Percentiles rank a stretch among this genome's conserved stretches.
phyloP scores from a whole-genome alignment of 768 basidiomycete genomes.

The Mycena leptocephala region DNA sequence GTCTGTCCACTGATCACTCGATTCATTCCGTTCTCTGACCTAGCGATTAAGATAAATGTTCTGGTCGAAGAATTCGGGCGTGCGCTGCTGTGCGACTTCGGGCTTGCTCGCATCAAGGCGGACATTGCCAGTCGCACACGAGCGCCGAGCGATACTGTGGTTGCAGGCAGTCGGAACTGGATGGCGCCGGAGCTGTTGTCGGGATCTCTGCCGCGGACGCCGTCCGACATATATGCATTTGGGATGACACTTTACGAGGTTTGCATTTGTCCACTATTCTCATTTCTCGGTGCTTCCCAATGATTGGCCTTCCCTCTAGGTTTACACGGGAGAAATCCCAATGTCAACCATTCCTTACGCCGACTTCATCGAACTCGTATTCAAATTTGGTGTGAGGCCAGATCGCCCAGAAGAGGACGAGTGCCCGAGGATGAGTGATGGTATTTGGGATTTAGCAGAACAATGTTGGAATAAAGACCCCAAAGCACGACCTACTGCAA shows the following conservation, averaged over 20 bases:
- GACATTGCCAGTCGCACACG: no score
- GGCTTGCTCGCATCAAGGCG: constrained; percentile 43
- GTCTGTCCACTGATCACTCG: constrained; percentile 5
- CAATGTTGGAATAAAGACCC: no score
- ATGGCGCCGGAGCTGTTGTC: constrained; percentile 15
- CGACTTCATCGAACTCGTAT: constrained; percentile 35
- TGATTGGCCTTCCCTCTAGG: constrained; percentile 15
- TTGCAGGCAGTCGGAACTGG: constrained; percentile 28
- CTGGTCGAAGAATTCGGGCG: constrained; percentile 43
- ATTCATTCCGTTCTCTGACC: not conserved
- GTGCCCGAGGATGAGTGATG: no score
- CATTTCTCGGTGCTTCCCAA: not conserved
- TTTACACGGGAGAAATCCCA: constrained; percentile 36
- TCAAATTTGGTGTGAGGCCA: constrained; percentile 35
- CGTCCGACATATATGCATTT: not conserved
- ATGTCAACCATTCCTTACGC: no score
- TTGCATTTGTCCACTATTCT: no score
- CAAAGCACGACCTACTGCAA: constrained; percentile 34
- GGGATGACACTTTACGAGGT: not conserved
- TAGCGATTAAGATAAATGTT: constrained; percentile 34
- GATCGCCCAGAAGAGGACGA: no score
- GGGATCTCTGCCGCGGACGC: not conserved
- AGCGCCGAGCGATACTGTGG: not conserved
- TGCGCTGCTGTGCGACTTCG: constrained; percentile 46
- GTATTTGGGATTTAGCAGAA: no score